Base-by-base conservation (phyloP, 164 flowering plant species). In the Macadamia tetraphylla region DNA sequence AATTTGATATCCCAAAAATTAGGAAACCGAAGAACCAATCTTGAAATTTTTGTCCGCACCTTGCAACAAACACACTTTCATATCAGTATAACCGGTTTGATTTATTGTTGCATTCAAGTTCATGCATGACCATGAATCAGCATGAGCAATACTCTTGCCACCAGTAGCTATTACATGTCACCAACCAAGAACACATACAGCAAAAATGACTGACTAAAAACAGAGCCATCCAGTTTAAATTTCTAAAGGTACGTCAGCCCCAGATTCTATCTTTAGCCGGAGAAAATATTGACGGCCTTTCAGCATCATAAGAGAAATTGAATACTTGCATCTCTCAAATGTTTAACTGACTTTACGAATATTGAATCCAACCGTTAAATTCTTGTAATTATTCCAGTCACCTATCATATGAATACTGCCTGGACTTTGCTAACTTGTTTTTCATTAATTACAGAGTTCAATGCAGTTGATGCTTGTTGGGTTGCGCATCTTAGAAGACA, bases 361-460 rank as follows among this genome's bases (percentile, higher is more conserved):
- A 68, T 70, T 9, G 32, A 58, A 48, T 67, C 74, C 73, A 58
- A 76, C 66, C 75, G 42, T 72, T 72, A 18, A 69, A 57, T 57
- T 40, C 63, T 60, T 76, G 79, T 74, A 76, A 61, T 66, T 72
- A 73, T 70, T 71, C 75, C 43, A 76, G 55, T 63, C 75, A 72
- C 40, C 70, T 68, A 40, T 69, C 70, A 46, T 76, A 69, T 48
- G 53, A 49, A 44, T 57, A 57, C 59, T 57, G 59, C 59, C 59
- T 57, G 7, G 59, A 18, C 30, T 18, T 35, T 57, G 59, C 18
- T 6, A 55, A 57, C 59, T 57, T 18, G 29, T 18, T 30, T 49
- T 65, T 15, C 53, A 12, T 6, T 55, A 52, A 29, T 23, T 29
- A 0, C 42, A 42, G 48, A 32, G 23, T 62, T 42, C 51, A 11